Base-by-base conservation (phyloP, 495 filamentous ascomycete genomes). In the Friedmanniomyces simplex region DNA sequence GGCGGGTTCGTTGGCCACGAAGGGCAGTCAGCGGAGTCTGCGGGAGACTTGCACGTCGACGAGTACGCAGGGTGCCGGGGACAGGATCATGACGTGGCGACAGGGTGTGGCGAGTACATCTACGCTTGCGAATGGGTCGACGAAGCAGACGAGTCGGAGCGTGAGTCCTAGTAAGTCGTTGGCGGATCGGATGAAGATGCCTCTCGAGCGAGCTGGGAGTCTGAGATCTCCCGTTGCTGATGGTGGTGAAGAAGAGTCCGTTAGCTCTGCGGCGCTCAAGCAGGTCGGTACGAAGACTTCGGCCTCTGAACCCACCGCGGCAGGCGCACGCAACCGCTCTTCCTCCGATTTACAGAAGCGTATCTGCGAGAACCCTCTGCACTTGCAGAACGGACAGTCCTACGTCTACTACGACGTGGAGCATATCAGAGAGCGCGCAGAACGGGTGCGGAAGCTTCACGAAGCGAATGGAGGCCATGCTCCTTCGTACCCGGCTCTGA, bases 11-110 rank as follows among this genome's bases (percentile, higher is more conserved):
- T 77, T 85, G 36, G 67, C 75, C 8, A 82, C 79, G 0, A 67
- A 72, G 28, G 75, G 69, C 63, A 81, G 87, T 71, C 68, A 72
- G 28, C 74, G 81, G 69, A 72, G 85, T 65, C 64, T 83, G 22
- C 68, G 79, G 4, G 78, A 78, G 16, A 50, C 49, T 16, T n/a
- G 52, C 14, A 28, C 45, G 5, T 82, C 79, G 69, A 39, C 53
- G 71, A 61, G 46, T 63, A 81, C 70, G 62, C 81, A 80, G 60
- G 76, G 84, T 0, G 78, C 81, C 2, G 36, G 84, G 7, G 91
- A 97, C 59, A 79, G 88, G n/a, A 96, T 96, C 55, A 77, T 95
- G 37, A 87, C 82, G 52, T 97, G 91, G 91, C 84, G 91, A 13
- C 88, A 91, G 64, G 88, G 84, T 32, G 77, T 90, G 54, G 81